A percentile compares a stretch with the other conserved stretches of the same genome.
phyloP scores from a whole-genome alignment of 805 yeast species.

The Saccharomycopsis oosterbeekiorum region DNA sequence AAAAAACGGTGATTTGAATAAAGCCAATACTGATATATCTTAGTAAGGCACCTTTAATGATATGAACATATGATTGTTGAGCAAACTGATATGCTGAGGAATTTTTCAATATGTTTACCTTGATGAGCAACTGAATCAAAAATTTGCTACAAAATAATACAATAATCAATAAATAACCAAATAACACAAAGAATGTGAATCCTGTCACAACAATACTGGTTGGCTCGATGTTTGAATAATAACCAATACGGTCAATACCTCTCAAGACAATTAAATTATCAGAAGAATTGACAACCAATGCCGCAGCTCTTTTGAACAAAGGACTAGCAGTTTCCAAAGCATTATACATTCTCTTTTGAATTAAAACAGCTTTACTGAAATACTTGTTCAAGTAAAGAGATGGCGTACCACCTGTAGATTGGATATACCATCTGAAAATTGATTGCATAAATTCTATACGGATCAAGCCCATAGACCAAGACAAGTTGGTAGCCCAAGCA shows the following conservation, averaged over 20 bases:
- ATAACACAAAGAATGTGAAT: slow-evolving; percentile 71
- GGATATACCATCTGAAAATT: slow-evolving; percentile 76
- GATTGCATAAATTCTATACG: slow-evolving; percentile 73
- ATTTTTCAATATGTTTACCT: slow-evolving; percentile 38
- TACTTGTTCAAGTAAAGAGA: slow-evolving; percentile 48
- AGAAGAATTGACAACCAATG: slow-evolving; percentile 38
- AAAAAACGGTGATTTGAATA: slow-evolving; percentile 66
- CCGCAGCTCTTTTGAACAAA: slow-evolving; percentile 29
- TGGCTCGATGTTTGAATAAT: slow-evolving; percentile 64
- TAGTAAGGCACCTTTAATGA: slow-evolving; percentile 70
- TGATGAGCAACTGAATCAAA: slow-evolving; percentile 36
- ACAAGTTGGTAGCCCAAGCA: slow-evolving; percentile 85
- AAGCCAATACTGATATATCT: slow-evolving; percentile 79
- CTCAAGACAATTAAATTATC: slow-evolving; percentile 57
- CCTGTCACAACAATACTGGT: slow-evolving; percentile 82
- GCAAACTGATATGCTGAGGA: slow-evolving; percentile 36
- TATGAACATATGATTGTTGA: slow-evolving; percentile 43
- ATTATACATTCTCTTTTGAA: slow-evolving; percentile 47
- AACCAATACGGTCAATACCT: slow-evolving; percentile 82
- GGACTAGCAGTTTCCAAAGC: slow-evolving; percentile 24
- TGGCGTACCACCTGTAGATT: slow-evolving; percentile 85
- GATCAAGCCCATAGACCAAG: slow-evolving; percentile 93
- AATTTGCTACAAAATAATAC: slow-evolving; percentile 47
- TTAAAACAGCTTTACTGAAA: slow-evolving; percentile 40
- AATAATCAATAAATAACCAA: slow-evolving; percentile 63